Conservation (phyloP, 108 stramenopile genomes). For the Conticribra guillardii region DNA sequence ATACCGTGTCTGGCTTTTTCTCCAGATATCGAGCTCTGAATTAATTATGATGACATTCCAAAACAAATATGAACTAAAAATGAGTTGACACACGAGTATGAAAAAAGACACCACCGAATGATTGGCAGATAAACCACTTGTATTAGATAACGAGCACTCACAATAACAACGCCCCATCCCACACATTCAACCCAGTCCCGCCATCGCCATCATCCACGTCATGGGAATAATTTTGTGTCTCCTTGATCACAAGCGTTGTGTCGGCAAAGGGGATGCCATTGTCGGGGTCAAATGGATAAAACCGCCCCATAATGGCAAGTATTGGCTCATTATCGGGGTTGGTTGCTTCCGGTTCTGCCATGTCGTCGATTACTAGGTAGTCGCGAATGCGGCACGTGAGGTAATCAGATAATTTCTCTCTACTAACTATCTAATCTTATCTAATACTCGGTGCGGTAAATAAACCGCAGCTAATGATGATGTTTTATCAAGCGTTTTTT, state of each 20-base stretch:
- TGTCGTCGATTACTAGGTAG: too few relatives aligned
- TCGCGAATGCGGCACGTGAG: too few relatives aligned
- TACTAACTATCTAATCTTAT: too few relatives aligned
- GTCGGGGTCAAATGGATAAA: conserved; percentile 35
- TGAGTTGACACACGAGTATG: not conserved
- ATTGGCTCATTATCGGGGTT: conserved; percentile 3
- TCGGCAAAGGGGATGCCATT: conserved; percentile 32
- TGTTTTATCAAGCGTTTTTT: too few relatives aligned
- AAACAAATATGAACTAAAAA: not conserved
- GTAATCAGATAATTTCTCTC: too few relatives aligned
- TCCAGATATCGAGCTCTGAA: conserved; percentile 36
- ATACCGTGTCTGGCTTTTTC: conserved; percentile 29
- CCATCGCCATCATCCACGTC: conserved; percentile 31
- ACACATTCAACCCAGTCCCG: conserved; percentile 72
- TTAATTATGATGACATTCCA: too few relatives aligned
- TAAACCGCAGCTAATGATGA: too few relatives aligned
- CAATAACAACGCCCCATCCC: conserved; percentile 75
- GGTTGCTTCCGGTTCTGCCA: too few relatives aligned
- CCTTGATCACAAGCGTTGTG: conserved; percentile 34
- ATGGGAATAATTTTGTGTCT: conserved; percentile 29
- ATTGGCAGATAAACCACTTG: too few relatives aligned
- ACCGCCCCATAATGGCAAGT: conserved; percentile 37
- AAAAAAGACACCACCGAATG: not conserved
- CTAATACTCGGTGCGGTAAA: too few relatives aligned
- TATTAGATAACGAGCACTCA: too few relatives aligned